Percentiles rank a stretch among this genome's conserved stretches.
phyloP scores from a whole-genome alignment of 2,329 filamentous ascomycete genomes.

The Fusarium verticillioides region DNA sequence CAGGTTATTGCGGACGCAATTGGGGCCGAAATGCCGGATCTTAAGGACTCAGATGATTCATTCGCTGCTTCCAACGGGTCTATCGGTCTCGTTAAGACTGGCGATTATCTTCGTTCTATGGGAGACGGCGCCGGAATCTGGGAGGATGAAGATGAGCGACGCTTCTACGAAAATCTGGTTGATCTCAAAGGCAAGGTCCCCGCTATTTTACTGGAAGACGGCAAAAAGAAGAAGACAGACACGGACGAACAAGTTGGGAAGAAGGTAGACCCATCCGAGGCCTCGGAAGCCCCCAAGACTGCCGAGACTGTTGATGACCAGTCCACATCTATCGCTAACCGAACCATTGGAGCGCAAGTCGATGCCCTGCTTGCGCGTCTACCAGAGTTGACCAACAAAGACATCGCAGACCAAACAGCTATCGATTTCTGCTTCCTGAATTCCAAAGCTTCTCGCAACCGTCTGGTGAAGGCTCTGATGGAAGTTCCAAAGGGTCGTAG shows the following conservation, averaged over 20 bases:
- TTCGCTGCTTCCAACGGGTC: constrained; percentile 75
- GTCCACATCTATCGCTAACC: constrained; percentile 95
- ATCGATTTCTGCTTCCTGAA: constrained; percentile 99
- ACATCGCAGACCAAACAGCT: constrained; percentile 89
- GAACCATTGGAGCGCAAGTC: constrained; percentile 96
- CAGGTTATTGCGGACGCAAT: constrained; percentile 91
- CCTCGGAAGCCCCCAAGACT: constrained; percentile 61
- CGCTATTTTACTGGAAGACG: constrained; percentile 90
- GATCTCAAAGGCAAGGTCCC: constrained; percentile 97
- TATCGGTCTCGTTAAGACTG: constrained; percentile 93
- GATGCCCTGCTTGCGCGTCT: constrained; percentile 88
- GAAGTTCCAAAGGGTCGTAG: constrained; percentile 95
- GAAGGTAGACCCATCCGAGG: constrained; percentile 69
- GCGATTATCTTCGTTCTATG: constrained; percentile 90
- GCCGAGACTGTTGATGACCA: constrained; percentile 76
- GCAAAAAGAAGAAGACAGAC: constrained; percentile 92
- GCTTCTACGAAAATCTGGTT: constrained; percentile 97
- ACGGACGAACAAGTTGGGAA: constrained; percentile 84
- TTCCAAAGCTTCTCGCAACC: constrained; percentile 96
- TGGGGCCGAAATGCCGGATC: constrained; percentile 90
- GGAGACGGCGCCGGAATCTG: constrained; percentile 94
- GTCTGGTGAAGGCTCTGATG: constrained; percentile 90
- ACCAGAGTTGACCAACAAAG: constrained; percentile 92
- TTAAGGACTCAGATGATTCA: constrained; percentile 83
- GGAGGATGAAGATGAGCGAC: constrained; percentile 97